Conservation (phyloP, 495 filamentous ascomycete species). For the Trichoderma orchidacearum region DNA sequence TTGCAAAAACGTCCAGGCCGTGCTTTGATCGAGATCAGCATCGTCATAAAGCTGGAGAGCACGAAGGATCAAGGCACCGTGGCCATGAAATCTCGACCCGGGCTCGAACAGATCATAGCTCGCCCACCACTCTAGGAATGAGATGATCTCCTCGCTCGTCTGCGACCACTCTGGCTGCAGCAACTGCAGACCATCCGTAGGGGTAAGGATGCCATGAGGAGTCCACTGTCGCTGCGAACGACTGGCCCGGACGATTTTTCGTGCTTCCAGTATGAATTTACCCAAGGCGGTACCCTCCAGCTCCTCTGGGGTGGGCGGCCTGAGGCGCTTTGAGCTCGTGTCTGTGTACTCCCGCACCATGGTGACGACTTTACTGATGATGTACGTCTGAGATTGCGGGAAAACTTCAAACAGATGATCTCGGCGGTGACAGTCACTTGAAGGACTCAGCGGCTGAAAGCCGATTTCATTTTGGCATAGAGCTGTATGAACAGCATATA, state of each 20-base stretch:
- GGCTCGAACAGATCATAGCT: conserved; percentile 33
- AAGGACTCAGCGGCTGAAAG: conserved; percentile 15
- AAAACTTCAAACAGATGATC: conserved; percentile 25
- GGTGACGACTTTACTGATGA: conserved; percentile 13
- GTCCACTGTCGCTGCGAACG: conserved; percentile 49
- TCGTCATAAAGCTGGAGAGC: conserved; percentile 55
- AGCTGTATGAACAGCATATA: conserved; percentile 58
- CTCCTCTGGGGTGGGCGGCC: background rate
- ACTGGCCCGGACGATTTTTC: conserved; percentile 49
- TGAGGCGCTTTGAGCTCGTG: background rate
- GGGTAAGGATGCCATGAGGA: conserved; percentile 35
- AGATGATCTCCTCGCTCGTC: conserved; percentile 45
- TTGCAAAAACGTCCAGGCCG: conserved; percentile 61
- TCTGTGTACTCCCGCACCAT: conserved; percentile 20
- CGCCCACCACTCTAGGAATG: conserved; percentile 60
- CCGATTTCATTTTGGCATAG: conserved; percentile 41
- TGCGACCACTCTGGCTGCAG: conserved; percentile 22
- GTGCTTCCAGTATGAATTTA: conserved; percentile 52
- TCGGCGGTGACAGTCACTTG: conserved; percentile 14
- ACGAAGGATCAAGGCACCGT: conserved; percentile 60
- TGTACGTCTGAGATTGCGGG: conserved; percentile 13
- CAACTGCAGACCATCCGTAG: conserved; percentile 16
- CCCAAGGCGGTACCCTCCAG: conserved; percentile 3
- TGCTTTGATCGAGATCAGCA: conserved; percentile 32
- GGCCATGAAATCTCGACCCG: conserved; percentile 36